Conservation (phyloP, 2,329 filamentous ascomycete genomes). For the Fusarium sp. region DNA sequence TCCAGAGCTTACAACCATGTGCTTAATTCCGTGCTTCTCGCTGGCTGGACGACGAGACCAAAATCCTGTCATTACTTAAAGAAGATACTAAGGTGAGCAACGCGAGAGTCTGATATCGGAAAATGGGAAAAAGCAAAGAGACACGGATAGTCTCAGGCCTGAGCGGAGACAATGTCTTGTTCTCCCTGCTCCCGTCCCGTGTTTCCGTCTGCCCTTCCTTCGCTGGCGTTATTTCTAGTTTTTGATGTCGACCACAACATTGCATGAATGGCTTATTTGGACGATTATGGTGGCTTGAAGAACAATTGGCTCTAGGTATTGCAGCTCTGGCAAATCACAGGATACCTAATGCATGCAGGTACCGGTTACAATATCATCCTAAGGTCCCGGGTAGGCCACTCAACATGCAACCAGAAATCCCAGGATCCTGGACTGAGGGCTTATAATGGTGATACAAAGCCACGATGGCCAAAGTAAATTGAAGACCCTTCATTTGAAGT, state of each 20-base stretch:
- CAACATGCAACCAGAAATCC: not conserved
- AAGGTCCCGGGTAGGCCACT: not conserved
- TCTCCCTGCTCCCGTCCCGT: conserved; percentile 26
- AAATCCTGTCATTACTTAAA: conserved; percentile 2
- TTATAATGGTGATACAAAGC: conserved; percentile 14
- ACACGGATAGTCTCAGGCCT: not conserved
- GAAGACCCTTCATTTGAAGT: conserved; percentile 8
- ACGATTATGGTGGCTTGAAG: not conserved
- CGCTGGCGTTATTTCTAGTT: not conserved
- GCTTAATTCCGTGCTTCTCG: conserved; percentile 4
- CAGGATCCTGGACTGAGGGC: not conserved
- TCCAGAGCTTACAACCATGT: conserved; percentile 1
- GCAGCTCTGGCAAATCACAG: not conserved
- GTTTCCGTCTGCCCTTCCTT: not conserved
- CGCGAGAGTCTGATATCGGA: not conserved
- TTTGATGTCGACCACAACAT: not conserved
- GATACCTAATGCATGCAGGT: not conserved
- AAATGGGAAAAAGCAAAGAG: not conserved
- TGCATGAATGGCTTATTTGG: not conserved
- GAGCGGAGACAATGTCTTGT: conserved; percentile 17
- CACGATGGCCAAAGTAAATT: not conserved
- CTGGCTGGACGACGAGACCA: conserved; percentile 24
- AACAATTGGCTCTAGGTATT: not conserved
- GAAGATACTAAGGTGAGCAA: not conserved
- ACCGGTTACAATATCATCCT: not conserved